A percentile compares a stretch with the other conserved stretches of the same genome.
phyloP scores from a whole-genome alignment of 352 stramenopile genomes.

The Pythium rhizo-oryzae region DNA sequence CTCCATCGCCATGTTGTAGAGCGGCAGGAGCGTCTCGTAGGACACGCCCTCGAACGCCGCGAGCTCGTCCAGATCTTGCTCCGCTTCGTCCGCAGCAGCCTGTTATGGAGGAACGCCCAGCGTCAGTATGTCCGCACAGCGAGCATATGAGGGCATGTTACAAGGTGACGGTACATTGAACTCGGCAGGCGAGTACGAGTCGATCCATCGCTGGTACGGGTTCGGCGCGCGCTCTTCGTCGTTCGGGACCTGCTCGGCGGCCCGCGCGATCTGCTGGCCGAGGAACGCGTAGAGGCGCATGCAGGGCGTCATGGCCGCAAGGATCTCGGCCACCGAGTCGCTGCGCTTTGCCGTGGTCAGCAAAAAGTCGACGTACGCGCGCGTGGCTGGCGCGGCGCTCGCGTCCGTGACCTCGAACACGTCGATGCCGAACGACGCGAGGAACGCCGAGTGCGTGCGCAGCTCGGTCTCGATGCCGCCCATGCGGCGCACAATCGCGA shows the following conservation, averaged over 20 bases:
- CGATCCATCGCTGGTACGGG: constrained; percentile 55
- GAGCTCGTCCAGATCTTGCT: constrained; percentile 43
- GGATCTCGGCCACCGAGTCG: constrained; percentile 40
- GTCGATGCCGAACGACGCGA: constrained; percentile 52
- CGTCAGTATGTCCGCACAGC: not conserved
- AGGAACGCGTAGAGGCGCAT: constrained; percentile 57
- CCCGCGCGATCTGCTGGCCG: constrained; percentile 34
- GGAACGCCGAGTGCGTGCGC: constrained; percentile 46
- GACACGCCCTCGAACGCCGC: constrained; percentile 28
- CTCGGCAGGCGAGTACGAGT: constrained; percentile 41
- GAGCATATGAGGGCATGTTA: not conserved
- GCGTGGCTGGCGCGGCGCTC: constrained; percentile 36
- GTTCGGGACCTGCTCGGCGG: constrained; percentile 2
- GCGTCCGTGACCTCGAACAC: constrained; percentile 35
- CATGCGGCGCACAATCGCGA: constrained; percentile 48
- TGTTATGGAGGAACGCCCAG: constrained; percentile 6
- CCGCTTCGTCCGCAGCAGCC: constrained; percentile 29
- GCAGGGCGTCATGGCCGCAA: constrained; percentile 59
- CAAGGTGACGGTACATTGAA: constrained; percentile 34
- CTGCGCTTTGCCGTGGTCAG: constrained; percentile 40
- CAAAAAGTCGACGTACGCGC: constrained; percentile 54
- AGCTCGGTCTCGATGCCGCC: constrained; percentile 50
- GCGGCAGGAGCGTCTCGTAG: constrained; percentile 32
- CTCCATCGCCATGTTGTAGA: constrained; percentile 57
- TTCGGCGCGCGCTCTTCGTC: not conserved